Evolutionary conservation across 2,329 filamentous ascomycete species (phyloP), one percentile per base, ranked within the genome.

Genomic region (Didymella pinodella): DNA sequence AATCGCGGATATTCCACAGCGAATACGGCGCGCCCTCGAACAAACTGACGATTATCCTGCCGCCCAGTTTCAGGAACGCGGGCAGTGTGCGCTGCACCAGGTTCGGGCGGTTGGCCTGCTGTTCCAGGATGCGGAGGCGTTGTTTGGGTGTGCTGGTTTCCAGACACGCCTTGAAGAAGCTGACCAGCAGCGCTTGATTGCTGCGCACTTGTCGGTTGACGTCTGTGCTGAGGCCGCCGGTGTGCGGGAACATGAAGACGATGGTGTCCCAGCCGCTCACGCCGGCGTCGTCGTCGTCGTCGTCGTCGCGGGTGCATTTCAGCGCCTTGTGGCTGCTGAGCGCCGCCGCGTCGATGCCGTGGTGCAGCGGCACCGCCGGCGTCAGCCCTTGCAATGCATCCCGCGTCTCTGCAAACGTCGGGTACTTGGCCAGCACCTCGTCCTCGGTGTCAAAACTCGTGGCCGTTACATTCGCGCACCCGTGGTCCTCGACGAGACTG

Each of bases 231-330:
- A 96, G 89, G 45, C 95, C 95, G 64, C 95, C 95, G 3, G 96
- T 90, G 80, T 99, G 95, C 34, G 95, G 95, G 78, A 99, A 99
- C 82, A 97, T 97, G 86, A 98, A 99, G 65, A 94, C 83, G 62
- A 98, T 89, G 56, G 87, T 85, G 76, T 96, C 88, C 83, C 90
- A 93, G 4, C 81, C 77, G 11, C 61, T 69, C 56, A 67, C 70
- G 12, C 11, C 31, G 6, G 20, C 59, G 11, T 43, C 57, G 32
- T 59, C 55, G 25, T 68, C 71, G 11, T 66, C 65, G 2, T 62
- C 63, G 12, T 64, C 62, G 12, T 61, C 65, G 10, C 69, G 57
- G 14, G 40, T n/a, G 26, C 65, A 66, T 55, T 70, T 40, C 56
- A 77, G 46, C 0, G 38, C 14, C 47, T 74, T 75, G 69, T 71